These are phyloP conservation scores for Madurella mycetomatis DNA, from an alignment of 2,329 filamentous ascomycete species.

Conservation along the genomic window DNA sequence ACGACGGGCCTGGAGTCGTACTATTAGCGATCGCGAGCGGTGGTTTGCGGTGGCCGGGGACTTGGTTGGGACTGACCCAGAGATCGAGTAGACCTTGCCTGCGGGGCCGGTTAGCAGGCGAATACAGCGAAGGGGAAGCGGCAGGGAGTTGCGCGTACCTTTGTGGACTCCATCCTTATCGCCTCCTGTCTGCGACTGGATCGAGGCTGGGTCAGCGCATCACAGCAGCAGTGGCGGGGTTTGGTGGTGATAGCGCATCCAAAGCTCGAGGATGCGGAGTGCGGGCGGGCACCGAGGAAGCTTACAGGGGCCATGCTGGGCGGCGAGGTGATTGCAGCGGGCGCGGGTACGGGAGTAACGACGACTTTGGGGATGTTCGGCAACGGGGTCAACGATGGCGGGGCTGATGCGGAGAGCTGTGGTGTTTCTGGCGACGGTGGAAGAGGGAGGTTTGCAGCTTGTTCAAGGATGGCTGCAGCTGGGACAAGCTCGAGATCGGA, in stretches of 20 bases:
- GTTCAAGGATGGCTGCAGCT: conserved; percentile 28
- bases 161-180: conserved; percentile 36
- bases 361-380: conserved; percentile 15
- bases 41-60: conserved; percentile 11
- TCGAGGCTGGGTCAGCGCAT: not conserved
- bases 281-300: conserved; percentile 24
- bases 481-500: conserved; percentile 27
- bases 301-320: conserved; percentile 55
- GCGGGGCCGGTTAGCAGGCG: conserved; percentile 25
- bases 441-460: conserved; percentile 28
- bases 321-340: conserved; percentile 23
- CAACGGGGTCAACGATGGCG: not conserved
- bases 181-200: conserved; percentile 27
- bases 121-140: not conserved
- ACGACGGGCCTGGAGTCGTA: conserved; percentile 68
- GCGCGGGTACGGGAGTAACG: conserved; percentile 28
- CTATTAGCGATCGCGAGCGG: conserved; percentile 31
- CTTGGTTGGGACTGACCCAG: conserved; percentile 47
- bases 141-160: conserved; percentile 34
- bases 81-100: conserved; percentile 61
- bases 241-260: not conserved
- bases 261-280: conserved; percentile 1
- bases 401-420: conserved; percentile 8
- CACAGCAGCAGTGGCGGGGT: not conserved
- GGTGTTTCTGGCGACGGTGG: conserved; percentile 24